Conservation (phyloP, 768 basidiomycete genomes). For the Dioszegia crocea region DNA sequence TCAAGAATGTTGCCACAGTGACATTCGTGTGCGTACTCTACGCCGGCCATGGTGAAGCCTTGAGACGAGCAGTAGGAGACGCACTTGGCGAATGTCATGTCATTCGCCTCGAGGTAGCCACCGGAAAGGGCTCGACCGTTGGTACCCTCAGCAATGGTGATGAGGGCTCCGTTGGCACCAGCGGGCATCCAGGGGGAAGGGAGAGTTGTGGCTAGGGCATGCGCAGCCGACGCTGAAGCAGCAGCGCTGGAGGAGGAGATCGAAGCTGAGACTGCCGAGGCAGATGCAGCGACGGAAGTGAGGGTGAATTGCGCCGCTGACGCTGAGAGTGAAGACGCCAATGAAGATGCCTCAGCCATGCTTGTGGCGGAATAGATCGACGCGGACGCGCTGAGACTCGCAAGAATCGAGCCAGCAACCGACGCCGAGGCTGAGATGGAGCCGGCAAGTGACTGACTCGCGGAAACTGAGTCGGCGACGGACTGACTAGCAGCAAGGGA, state of each 20-base stretch:
- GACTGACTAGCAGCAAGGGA: background rate
- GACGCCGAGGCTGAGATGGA: conserved; percentile 3
- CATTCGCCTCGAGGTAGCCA: conserved; percentile 15
- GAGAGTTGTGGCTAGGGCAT: background rate
- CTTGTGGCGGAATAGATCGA: background rate
- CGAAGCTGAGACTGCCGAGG: background rate
- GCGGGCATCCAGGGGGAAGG: conserved; percentile 3
- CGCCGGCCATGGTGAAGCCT: conserved; percentile 30
- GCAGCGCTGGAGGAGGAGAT: background rate
- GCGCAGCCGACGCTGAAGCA: background rate
- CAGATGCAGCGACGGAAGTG: background rate
- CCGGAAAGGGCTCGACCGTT: conserved; percentile 37
- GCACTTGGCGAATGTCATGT: conserved; percentile 36
- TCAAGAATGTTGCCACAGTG: conserved; percentile 26
- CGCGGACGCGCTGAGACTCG: background rate
- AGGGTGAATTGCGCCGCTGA: background rate
- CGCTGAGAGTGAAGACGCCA: background rate
- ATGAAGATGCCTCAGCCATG: background rate
- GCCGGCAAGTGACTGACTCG: background rate
- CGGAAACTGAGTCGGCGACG: background rate
- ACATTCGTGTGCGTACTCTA: conserved; percentile 29
- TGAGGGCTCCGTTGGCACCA: background rate
- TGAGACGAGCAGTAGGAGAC: conserved; percentile 22
- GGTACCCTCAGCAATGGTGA: conserved; percentile 22
- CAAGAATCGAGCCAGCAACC: background rate